A percentile compares a stretch with the other conserved stretches of the same genome.
Evolutionary conservation across 169 alveolate genomes (phyloP).

Genomic region (Eimeria maxima): DNA sequence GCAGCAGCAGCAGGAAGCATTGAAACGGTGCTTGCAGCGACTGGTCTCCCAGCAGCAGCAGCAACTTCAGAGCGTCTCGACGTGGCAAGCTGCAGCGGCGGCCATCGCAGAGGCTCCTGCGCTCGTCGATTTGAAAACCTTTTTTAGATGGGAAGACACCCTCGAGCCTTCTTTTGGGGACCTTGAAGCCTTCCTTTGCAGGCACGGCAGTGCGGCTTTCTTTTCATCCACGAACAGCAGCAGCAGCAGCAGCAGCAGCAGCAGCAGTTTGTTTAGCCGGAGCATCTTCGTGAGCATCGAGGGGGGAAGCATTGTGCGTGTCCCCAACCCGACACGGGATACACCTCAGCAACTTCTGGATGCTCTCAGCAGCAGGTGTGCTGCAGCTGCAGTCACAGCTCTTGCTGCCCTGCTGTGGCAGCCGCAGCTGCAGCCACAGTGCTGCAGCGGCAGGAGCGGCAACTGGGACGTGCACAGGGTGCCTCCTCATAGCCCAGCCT

Average conservation of each 20-base stretch:
- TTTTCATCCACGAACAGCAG: neutral
- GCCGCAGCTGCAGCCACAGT: constrained; percentile 11
- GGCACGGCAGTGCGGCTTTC: constrained; percentile 39
- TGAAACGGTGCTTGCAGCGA: neutral
- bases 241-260: constrained; percentile 41
- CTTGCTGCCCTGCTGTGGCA: constrained; percentile 58
- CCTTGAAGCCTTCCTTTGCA: constrained; percentile 33
- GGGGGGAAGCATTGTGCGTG: constrained; percentile 18
- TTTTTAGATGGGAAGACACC: neutral
- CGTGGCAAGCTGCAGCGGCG: constrained; percentile 42
- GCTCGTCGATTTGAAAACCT: constrained; percentile 36
- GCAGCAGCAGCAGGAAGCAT: constrained; percentile 13
- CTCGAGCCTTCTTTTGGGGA: neutral
- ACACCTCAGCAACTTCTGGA: constrained; percentile 10
- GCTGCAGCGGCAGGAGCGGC: neutral
- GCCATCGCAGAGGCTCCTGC: constrained; percentile 18
- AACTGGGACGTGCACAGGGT: neutral
- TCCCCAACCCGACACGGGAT: neutral
- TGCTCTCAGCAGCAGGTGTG: constrained; percentile 15
- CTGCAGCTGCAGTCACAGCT: constrained; percentile 21
- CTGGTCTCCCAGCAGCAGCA: constrained; percentile 45
- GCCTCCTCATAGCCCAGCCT: neutral
- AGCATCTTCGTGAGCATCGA: neutral
- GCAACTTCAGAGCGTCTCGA: neutral
- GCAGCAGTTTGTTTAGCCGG: constrained; percentile 1